Base-by-base conservation (phyloP, 2,329 filamentous ascomycete genomes). In the Penicillium sp. region DNA sequence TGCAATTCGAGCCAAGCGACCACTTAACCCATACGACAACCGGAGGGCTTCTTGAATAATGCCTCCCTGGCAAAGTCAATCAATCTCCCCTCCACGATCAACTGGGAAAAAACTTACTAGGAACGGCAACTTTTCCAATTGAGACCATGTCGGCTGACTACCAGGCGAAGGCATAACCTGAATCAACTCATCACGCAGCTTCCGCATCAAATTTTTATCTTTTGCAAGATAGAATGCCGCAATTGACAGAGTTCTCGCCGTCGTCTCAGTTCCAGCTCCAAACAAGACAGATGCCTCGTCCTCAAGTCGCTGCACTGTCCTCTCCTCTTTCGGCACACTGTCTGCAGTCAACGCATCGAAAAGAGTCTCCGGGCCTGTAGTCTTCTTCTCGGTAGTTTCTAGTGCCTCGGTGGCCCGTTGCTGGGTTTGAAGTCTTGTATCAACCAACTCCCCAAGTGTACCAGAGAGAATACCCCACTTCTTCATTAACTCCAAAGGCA, bases 301-400 rank as follows among this genome's bases (percentile, higher is more conserved):
- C 15, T 64, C 51, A 6, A 72, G 39, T 3, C 68, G 60, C 37
- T 59, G 51, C 5, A 59, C 33, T 0, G 51, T 67, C 34, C 72
- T 72, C 41, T 79, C 74, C 4, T 71, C 58, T 1, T 52, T 56
- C 7, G 61, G 69, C 18, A 78, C 32, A 1, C 64, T 52, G 1
- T 68, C 68, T 32, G 71, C 65, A 2, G 68, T 46, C 29, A 73
- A 39, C 3, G 61, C 60, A 23, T 68, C 27, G 70, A 67, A 49
- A 56, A 71, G 54, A 13, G 56, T 67, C 24, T 54, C 40, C 2
- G 9, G 12, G 18, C 45, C 33, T 12, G n/a, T 13, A 2, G 37
- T 10, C 23, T 46, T 47, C 30, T 40, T 34, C 24, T 48, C 17
- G 3, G n/a, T 29, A 18, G 1, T 7, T 7, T 29, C 2, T 6